These are phyloP conservation scores for Cyamopsis tetragonoloba DNA, from an alignment of 306 rosid genomes.

Conservation along the genomic window DNA sequence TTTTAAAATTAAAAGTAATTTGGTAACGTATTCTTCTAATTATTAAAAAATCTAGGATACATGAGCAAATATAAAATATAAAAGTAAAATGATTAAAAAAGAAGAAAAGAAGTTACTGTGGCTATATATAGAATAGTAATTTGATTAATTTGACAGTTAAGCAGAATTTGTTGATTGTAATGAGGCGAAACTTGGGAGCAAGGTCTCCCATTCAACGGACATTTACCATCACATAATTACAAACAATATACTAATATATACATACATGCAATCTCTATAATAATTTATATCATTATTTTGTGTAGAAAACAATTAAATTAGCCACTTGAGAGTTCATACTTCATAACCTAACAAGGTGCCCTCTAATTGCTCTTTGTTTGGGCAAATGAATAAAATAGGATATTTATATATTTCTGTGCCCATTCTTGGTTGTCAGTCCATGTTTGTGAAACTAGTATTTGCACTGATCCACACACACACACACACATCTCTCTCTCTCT, in stretches of 20 bases:
- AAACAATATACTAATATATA: not conserved
- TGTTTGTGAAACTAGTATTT: slow-evolving; percentile 41
- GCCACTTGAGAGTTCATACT: slow-evolving; percentile 20
- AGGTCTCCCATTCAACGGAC: slow-evolving; percentile 94
- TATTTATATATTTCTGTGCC: slow-evolving; percentile 89
- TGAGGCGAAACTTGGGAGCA: slow-evolving; percentile 61
- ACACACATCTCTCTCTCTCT: slow-evolving; percentile 32
- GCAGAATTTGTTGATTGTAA: slow-evolving; percentile 58
- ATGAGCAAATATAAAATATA: no score
- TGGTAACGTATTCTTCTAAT: no score
- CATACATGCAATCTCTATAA: no score
- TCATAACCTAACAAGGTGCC: not conserved
- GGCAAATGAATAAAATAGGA: not conserved
- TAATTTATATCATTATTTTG: no score
- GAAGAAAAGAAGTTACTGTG: slow-evolving; percentile 9
- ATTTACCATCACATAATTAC: slow-evolving; percentile 48
- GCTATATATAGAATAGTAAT: slow-evolving; percentile 19
- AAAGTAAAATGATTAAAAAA: not conserved
- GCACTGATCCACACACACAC: slow-evolving; percentile 55
- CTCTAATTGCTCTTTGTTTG: no score
- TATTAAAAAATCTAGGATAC: no score
- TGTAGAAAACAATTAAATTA: no score
- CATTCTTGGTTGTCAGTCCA: slow-evolving; percentile 55
- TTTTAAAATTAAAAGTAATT: no score
- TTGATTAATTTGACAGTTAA: slow-evolving; percentile 48